These are phyloP conservation scores for Aspergillus biplanus DNA, from an alignment of 495 filamentous ascomycete species.

Conservation along the genomic window DNA sequence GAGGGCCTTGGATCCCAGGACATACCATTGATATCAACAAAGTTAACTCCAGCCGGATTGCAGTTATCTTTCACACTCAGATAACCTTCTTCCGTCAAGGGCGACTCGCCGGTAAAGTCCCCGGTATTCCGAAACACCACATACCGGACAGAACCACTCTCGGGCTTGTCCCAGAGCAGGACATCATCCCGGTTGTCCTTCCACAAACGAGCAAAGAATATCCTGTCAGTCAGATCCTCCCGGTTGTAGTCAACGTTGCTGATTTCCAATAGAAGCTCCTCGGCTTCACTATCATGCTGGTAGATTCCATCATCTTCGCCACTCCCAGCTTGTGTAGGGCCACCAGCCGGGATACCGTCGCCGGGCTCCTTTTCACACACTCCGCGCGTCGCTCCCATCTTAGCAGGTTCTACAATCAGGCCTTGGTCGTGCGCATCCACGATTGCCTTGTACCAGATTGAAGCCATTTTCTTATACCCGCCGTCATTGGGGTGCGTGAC, in stretches of 20 bases:
- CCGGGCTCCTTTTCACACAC: not conserved
- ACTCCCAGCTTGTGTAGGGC: not conserved
- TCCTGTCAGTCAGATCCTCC: not conserved
- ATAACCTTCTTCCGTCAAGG: no score
- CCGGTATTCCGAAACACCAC: no score
- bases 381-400: no score
- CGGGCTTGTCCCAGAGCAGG: no score
- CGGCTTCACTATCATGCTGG: not conserved
- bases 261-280: not conserved
- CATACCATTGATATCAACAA: no score
- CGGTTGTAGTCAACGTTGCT: not conserved
- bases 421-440: not conserved
- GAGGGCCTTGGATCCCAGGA: no score
- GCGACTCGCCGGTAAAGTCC: no score
- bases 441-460: not conserved
- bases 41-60: no score
- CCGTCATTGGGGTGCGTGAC: not conserved
- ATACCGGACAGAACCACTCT: no score
- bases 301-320: conserved; percentile 1
- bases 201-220: not conserved
- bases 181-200: no score
- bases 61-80: no score
- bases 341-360: not conserved
- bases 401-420: not conserved
- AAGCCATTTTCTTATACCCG: not conserved